Conservation (phyloP, 2,329 filamentous ascomycete genomes). For the Aureobasidium melanogenum region DNA sequence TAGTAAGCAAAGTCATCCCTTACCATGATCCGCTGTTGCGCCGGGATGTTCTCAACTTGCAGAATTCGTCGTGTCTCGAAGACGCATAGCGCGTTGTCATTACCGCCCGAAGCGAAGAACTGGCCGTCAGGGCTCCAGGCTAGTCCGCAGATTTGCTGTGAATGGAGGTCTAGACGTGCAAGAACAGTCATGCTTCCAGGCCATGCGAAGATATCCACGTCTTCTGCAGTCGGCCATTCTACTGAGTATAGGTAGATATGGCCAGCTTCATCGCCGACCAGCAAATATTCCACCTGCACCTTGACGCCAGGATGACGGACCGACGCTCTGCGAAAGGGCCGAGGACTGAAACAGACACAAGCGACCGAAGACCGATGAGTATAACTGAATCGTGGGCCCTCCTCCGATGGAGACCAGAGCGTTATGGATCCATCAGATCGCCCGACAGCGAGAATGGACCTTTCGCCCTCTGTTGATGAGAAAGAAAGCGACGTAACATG, state of each 20-base stretch:
- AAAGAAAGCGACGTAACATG: slow-evolving; percentile 82
- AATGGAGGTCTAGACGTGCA: slow-evolving; percentile 67
- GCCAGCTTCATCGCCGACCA: slow-evolving; percentile 77
- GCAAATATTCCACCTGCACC: slow-evolving; percentile 69
- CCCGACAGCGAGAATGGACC: slow-evolving; percentile 76
- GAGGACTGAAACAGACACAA: slow-evolving; percentile 74
- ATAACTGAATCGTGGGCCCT: slow-evolving; percentile 63
- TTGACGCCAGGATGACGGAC: slow-evolving; percentile 38
- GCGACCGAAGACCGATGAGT: slow-evolving; percentile 64
- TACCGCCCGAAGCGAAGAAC: slow-evolving; percentile 78
- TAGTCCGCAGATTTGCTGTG: slow-evolving; percentile 88
- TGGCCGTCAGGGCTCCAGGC: slow-evolving; percentile 72
- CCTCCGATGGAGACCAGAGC: slow-evolving; percentile 68
- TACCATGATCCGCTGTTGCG: slow-evolving; percentile 15
- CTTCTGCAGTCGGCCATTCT: slow-evolving; percentile 60
- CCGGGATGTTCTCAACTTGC: slow-evolving; percentile 11
- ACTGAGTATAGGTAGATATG: slow-evolving; percentile 81
- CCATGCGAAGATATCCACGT: slow-evolving; percentile 64
- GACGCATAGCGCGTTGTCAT: slow-evolving; percentile 82
- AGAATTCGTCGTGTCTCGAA: slow-evolving; percentile 61
- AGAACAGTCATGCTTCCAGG: slow-evolving; percentile 69
- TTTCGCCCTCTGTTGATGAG: slow-evolving; percentile 66
- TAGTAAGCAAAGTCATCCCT: slow-evolving; percentile 13
- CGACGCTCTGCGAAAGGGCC: slow-evolving; percentile 41
- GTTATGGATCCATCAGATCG: slow-evolving; percentile 67